Conservation (phyloP, 495 filamentous ascomycete species). For the Pseudevernia furfuracea region DNA sequence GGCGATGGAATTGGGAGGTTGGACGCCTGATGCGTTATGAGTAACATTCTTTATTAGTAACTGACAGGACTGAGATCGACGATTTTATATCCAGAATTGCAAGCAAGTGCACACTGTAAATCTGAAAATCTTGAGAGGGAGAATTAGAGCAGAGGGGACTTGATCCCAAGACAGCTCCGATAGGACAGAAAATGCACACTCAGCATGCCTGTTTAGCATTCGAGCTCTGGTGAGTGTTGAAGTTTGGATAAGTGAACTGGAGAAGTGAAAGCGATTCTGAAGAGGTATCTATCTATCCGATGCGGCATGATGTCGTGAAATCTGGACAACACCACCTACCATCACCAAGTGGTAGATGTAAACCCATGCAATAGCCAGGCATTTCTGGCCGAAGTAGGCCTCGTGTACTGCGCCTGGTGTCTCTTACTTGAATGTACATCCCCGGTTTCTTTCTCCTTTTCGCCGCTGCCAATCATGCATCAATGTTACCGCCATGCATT, state of each 20-base stretch:
- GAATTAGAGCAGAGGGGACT: neutral
- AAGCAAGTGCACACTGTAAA: neutral
- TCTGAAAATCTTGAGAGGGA: neutral
- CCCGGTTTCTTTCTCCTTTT: neutral
- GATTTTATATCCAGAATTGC: neutral
- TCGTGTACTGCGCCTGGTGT: neutral
- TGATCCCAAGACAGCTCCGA: neutral
- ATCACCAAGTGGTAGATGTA: neutral
- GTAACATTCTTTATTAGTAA: neutral
- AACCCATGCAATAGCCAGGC: neutral
- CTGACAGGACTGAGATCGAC: neutral
- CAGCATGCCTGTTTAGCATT: neutral
- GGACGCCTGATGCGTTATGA: slow-evolving; percentile 21
- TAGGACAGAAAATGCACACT: neutral
- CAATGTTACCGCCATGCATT: slow-evolving; percentile 10
- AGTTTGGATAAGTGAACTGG: too few relatives aligned
- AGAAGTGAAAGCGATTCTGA: neutral
- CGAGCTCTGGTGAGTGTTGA: neutral
- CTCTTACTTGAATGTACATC: neutral
- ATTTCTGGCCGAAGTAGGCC: neutral
- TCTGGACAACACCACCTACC: neutral
- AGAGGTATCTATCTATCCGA: slow-evolving; percentile 15
- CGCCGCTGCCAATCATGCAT: slow-evolving; percentile 3
- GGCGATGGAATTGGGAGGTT: slow-evolving; percentile 28
- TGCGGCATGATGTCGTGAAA: slow-evolving; percentile 6